Evolutionary conservation across 2,329 filamentous ascomycete genomes (phyloP), one percentile per base, ranked within the genome.

Genomic region (Chaetomium olivaceum): DNA sequence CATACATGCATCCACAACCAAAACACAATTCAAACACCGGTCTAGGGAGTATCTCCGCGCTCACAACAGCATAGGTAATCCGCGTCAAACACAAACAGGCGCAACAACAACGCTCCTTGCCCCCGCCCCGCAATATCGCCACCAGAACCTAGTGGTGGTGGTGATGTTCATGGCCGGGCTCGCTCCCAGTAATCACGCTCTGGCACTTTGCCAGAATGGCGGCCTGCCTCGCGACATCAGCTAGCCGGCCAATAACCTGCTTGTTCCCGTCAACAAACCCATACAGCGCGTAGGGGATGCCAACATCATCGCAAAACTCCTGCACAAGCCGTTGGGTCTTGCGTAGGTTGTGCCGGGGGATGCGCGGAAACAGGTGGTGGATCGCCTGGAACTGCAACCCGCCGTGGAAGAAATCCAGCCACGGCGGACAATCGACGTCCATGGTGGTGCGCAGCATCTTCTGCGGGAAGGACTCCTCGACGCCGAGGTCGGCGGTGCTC

Each of bases 401-500:
- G 25, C 92, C 92, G 72, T 96, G 92, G 77, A 96, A 86, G 75
- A 93, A 96, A 75, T 96, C 92, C 14, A 96, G 82, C 92, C 93
- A 96, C 14, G 85, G 82, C 0, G 92, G 91, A 74, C 92, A 96
- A 75, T 95, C 92, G 25, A 96, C 88, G 69, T 96, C 92, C 92
- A 97, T 96, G 14, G 93, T 96, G 0, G 93, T 97, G 71, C 93
- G 89, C 55, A 97, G 83, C 89, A 96, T 95, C 76, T 89, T 91
- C 77, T 96, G 92, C 0, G 93, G 88, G 76, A 97, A 97, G 0
- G 91, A 95, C 76, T 97, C 93, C 60, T 89, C 83, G 1, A 90
- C 87, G 0, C 93, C 93, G 14, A 97, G 82, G 72, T 97, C 92
- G 12, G 91, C 85, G 0, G 93, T 97, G 71, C 91, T 94, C 93